These are phyloP conservation scores for Trametes maxima DNA, from an alignment of 768 basidiomycete species.

Conservation along the genomic window DNA sequence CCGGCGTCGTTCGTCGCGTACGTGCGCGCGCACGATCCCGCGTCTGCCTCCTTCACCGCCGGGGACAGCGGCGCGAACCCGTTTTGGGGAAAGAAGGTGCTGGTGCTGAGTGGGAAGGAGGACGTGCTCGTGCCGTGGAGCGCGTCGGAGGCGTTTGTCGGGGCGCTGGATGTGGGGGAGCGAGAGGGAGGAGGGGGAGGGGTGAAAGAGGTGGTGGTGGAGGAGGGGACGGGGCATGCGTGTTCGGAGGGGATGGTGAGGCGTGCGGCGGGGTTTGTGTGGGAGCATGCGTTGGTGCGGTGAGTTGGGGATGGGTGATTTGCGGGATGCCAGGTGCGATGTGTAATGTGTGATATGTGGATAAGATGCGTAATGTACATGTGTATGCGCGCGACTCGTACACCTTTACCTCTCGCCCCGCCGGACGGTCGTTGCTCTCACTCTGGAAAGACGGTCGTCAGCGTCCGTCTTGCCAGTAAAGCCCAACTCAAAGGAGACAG, in stretches of 20 bases:
- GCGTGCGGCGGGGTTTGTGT: constrained; percentile 39
- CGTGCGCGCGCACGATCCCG: constrained; percentile 50
- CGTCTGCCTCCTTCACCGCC: constrained; percentile 42
- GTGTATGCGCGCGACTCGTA: background rate
- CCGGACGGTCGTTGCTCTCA: background rate
- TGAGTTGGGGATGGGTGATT: background rate
- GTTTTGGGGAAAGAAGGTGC: constrained; percentile 69
- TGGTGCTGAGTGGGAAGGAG: constrained; percentile 65
- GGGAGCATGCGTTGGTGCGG: constrained; percentile 23
- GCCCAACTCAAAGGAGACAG: background rate
- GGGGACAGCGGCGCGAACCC: constrained; percentile 47
- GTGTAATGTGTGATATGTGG: background rate
- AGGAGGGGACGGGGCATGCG: constrained; percentile 61
- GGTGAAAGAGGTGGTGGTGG: constrained; percentile 55
- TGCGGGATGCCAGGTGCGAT: background rate
- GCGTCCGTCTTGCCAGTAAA: background rate
- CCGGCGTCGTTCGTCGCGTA: constrained; percentile 55
- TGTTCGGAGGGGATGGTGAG: constrained; percentile 63
- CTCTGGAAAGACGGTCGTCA: constrained; percentile 3
- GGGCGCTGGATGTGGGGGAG: constrained; percentile 55
- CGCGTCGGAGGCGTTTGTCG: constrained; percentile 57
- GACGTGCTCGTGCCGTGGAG: constrained; percentile 73
- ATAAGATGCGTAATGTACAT: background rate
- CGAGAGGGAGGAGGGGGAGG: constrained; percentile 43
- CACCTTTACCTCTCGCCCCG: background rate